Evolutionary conservation across 208 protist genomes (phyloP), one percentile per base, ranked within the genome.

Genomic region (Acanthamoeba castellanii): DNA sequence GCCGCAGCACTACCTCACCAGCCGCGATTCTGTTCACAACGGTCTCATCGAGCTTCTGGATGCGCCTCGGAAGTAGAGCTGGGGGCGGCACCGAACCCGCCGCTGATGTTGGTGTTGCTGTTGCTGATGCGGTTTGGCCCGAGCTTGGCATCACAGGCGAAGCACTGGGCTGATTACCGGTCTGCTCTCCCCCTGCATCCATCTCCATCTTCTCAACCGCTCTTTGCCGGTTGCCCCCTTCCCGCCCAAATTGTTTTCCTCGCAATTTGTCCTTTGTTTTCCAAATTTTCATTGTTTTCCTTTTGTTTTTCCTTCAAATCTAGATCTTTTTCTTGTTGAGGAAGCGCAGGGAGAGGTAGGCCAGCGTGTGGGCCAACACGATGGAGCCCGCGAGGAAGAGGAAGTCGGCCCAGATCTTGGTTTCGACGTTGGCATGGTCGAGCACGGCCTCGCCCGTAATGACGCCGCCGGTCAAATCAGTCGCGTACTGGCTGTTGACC

Each of bases 1-100:
- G 99, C n/a, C 98, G 96, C 95, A 99, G 98, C 59, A 99, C 99
- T 61, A 99, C 99, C 95, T 99, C 99, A n/a, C 99, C 99, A 34
- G 99, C 99, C 2, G 99, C 99, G 91, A 99, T 99, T 55, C 98
- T 97, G 95, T 99, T 99, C 64, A 99, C 97, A 6, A 99, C 99
- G 25, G 98, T 97, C 59, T 98, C 85, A 0, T 98, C 96, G 25
- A 99, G 97, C 64, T 97, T 97, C 85, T 98, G 97, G 57, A 99
- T 99, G 89, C 92, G n/a, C 59, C 59, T 66, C 59, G 59, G 59
- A 18, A 9, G 22, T 22, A 66, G 45, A 47, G 45, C 7, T 47
- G 45, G 45, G 45, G 45, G 45, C 45, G 45, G 45, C 45, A 47
- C 45, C 45, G 45, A 47, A 47, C 45, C 45, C 7, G 45, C 45